Evolutionary conservation across 192 early-diverging fungal genomes (phyloP).

Genomic region (Glomus cerebriforme): DNA sequence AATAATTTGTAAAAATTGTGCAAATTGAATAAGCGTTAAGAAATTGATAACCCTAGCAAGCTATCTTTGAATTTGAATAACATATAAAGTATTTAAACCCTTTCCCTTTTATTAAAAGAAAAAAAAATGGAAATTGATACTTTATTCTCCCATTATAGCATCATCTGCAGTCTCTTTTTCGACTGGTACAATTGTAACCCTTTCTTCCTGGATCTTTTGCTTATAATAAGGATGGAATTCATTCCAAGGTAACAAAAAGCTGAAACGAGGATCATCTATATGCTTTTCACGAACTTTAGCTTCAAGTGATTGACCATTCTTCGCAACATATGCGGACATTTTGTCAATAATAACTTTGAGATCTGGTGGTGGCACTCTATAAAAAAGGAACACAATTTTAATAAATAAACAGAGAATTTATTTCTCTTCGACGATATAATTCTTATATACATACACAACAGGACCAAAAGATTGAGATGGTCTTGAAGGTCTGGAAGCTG

Average conservation of each 20-base stretch:
- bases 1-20: no score
- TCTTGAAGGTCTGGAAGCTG: neutral
- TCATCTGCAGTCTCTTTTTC: neutral
- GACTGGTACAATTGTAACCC: neutral
- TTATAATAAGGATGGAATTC: slow-evolving; percentile 48
- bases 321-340: slow-evolving; percentile 45
- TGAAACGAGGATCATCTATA: slow-evolving; percentile 47
- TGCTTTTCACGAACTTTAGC: slow-evolving; percentile 45
- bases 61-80: no score
- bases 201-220: slow-evolving; percentile 25
- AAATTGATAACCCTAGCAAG: no score
- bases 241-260: slow-evolving; percentile 56
- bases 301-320: slow-evolving; percentile 45
- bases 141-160: neutral
- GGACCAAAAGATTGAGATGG: slow-evolving; percentile 4
- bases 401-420: slow-evolving; percentile 4
- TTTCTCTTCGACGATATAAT: neutral
- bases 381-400: neutral
- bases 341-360: slow-evolving; percentile 44
- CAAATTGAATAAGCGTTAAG: no score
- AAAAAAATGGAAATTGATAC: neutral
- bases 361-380: slow-evolving; percentile 31
- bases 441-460: neutral
- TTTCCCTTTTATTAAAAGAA: no score
- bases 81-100: no score